These are phyloP conservation scores for Bipolaris sorokiniana DNA, from an alignment of 2,329 filamentous ascomycete species.

Conservation along the genomic window DNA sequence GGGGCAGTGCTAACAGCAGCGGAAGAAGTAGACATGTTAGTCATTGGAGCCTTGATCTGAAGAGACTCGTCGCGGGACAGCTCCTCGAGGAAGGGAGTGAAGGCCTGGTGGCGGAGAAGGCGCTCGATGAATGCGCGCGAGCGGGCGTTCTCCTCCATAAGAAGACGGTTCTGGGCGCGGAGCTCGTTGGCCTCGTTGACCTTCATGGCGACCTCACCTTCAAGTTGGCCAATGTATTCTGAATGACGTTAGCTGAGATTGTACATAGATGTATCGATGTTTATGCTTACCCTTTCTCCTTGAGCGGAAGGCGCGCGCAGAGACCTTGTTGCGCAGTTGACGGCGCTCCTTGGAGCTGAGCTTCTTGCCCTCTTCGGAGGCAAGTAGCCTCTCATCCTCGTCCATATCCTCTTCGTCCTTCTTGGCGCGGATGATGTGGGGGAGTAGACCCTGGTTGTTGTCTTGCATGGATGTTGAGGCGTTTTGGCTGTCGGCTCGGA, in stretches of 20 bases:
- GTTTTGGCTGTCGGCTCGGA: slow-evolving; percentile 73
- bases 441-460: slow-evolving; percentile 56
- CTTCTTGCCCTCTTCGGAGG: slow-evolving; percentile 99
- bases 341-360: slow-evolving; percentile 96
- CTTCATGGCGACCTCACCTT: slow-evolving; percentile 84
- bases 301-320: slow-evolving; percentile 96
- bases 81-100: slow-evolving; percentile 56
- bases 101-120: slow-evolving; percentile 61
- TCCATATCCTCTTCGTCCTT: slow-evolving; percentile 99
- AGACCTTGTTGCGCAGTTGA: slow-evolving; percentile 98
- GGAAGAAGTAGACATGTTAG: slow-evolving; percentile 37
- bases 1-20: slow-evolving; percentile 39
- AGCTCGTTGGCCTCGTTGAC: slow-evolving; percentile 83
- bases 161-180: slow-evolving; percentile 77
- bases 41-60: slow-evolving; percentile 39
- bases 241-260: slow-evolving; percentile 56
- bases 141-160: slow-evolving; percentile 85
- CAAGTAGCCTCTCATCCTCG: slow-evolving; percentile 89
- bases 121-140: slow-evolving; percentile 82
- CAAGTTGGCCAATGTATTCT: slow-evolving; percentile 98
- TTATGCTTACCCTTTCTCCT: slow-evolving; percentile 84
- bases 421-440: slow-evolving; percentile 74
- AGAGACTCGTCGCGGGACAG: slow-evolving; percentile 49
- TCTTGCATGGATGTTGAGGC: slow-evolving; percentile 60
- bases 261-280: not conserved